These are phyloP conservation scores for Claviceps sp. DNA, from an alignment of 2,329 filamentous ascomycete species.

Conservation along the genomic window DNA sequence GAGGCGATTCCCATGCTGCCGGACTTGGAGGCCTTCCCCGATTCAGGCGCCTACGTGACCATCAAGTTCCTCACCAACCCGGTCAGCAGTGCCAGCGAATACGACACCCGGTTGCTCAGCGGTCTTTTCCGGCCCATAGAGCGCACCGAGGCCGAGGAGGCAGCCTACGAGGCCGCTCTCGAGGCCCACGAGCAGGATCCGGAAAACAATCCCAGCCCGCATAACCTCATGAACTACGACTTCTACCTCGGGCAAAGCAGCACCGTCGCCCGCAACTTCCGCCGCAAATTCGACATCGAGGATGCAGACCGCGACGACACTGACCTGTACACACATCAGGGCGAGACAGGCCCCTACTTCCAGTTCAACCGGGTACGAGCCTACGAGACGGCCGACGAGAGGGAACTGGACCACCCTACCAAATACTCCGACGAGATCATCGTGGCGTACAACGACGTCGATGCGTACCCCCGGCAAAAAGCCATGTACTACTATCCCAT, in stretches of 20 bases:
- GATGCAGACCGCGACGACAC: conserved; percentile 41
- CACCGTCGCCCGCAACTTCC: conserved; percentile 39
- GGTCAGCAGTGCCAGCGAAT: conserved; percentile 34
- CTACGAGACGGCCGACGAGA: conserved; percentile 50
- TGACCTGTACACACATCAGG: conserved; percentile 39
- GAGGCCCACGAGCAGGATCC: conserved; percentile 46
- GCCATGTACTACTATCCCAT: conserved; percentile 57
- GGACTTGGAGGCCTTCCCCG: conserved; percentile 55
- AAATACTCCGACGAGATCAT: conserved; percentile 54
- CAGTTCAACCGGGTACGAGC: conserved; percentile 47
- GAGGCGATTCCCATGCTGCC: conserved; percentile 49
- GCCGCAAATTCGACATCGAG: conserved; percentile 44
- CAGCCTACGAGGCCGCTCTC: conserved; percentile 33
- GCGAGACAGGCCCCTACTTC: conserved; percentile 37
- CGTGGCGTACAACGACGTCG: conserved; percentile 43
- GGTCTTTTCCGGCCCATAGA: conserved; percentile 49
- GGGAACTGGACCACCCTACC: conserved; percentile 39
- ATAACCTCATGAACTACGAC: conserved; percentile 50
- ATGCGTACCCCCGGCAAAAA: conserved; percentile 35
- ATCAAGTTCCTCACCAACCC: conserved; percentile 57
- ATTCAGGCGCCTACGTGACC: conserved; percentile 55
- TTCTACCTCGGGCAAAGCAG: conserved; percentile 45
- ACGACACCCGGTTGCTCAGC: conserved; percentile 48
- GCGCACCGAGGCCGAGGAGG: conserved; percentile 39
- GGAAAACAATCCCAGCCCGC: conserved; percentile 38